phyloP scores from a whole-genome alignment of 768 basidiomycete species.

The Boletus sensibilis region DNA sequence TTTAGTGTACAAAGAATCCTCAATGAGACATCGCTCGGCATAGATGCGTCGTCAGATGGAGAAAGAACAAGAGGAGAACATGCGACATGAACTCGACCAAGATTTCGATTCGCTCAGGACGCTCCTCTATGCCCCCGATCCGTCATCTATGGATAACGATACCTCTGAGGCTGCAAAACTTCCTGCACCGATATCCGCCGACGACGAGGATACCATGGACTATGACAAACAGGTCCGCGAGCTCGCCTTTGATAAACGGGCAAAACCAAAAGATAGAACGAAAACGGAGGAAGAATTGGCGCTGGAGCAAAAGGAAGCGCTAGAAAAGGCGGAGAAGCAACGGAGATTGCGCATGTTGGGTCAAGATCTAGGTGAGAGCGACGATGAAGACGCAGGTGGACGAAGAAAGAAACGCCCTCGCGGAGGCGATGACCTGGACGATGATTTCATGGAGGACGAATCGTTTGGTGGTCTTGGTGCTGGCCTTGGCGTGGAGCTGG shows the following conservation, averaged over 20 bases:
- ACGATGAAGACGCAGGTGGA: constrained; percentile 48
- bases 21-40: not conserved
- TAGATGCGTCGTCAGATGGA: constrained; percentile 88
- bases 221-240: constrained; percentile 93
- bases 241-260: constrained; percentile 88
- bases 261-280: constrained; percentile 91
- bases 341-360: constrained; percentile 86
- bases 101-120: constrained; percentile 80
- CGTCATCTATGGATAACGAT: constrained; percentile 42
- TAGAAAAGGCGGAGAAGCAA: constrained; percentile 83
- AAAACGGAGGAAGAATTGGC: constrained; percentile 97
- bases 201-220: constrained; percentile 45
- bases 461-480: constrained; percentile 33
- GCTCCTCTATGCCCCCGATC: constrained; percentile 61
- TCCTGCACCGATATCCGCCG: not conserved
- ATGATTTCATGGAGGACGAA: constrained; percentile 64
- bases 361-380: constrained; percentile 63
- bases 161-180: constrained; percentile 11
- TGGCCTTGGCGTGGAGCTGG: constrained; percentile 40
- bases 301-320: constrained; percentile 76
- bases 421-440: constrained; percentile 89
- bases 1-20: not conserved
- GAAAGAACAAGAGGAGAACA: constrained; percentile 78
- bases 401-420: constrained; percentile 49
- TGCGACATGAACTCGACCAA: constrained; percentile 85